Base-by-base conservation (phyloP, 192 early-diverging fungal genomes). In the Entophlyctis luteolus region DNA sequence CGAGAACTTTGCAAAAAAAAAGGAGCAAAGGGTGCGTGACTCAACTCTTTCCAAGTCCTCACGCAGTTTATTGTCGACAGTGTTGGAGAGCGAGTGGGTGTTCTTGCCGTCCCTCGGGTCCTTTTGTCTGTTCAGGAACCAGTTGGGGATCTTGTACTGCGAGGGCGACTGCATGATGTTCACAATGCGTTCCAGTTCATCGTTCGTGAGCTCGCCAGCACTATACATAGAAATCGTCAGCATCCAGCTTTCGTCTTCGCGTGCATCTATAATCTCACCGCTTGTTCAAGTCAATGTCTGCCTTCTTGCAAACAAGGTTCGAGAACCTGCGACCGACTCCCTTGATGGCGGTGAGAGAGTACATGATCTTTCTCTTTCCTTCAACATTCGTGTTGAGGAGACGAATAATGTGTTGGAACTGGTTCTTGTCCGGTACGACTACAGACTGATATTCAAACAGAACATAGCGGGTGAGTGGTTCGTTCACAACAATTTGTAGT, bases 61-160 rank as follows among this genome's bases (percentile, higher is more conserved):
- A 92, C 96, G 94, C 80, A 94, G 84, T 84, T 90, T 89, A 86
- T 88, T 95, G 85, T 98, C 94, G 37, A 98, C 80, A 59, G 75
- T 80, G 88, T 98, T 98, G 73, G 96, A 89, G 72, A 98, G 83
- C 65, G 91, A 80, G 83, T 98, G 96, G 65, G 89, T 86, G 89
- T 90, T 93, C 83, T 92, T 93, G 79, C 93, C 93, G 75, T 92
- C 89, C 71, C 88, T 84, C 76, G 92, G 88, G 85, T 98, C 93
- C 90, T 96, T 98, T 81, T 98, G 96, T 80, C 93, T 89, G 90
- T 98, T 98, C 62, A 98, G 88, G 91, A 96, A 98, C 96, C 96
- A 98, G 82, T 91, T 84, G 65, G 96, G 96, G 84, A 98, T 95
- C 88, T 96, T 95, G 89, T 94, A 98, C 84, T 98, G 93, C 74